Evolutionary conservation across 352 stramenopile genomes (phyloP).

Genomic region (Phytopythium oedochilum): DNA sequence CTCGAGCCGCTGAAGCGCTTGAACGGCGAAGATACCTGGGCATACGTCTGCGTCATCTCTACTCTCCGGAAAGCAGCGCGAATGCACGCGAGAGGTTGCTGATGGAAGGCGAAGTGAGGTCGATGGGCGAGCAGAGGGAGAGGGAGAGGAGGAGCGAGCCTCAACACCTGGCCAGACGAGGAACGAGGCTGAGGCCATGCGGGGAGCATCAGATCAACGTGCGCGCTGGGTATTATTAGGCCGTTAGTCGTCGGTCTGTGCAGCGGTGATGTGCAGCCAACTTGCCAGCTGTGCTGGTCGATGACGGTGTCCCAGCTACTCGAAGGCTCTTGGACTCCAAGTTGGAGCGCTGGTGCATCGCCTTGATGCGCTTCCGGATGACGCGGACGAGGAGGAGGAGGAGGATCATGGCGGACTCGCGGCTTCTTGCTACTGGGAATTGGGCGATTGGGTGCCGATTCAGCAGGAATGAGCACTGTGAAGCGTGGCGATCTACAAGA

Average conservation of each 20-base stretch:
- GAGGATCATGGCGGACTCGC: not conserved
- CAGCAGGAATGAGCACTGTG: not conserved
- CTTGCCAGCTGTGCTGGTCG: no score
- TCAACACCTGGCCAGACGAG: not conserved
- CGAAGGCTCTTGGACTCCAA: no score
- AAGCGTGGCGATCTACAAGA: not conserved
- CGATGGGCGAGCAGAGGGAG: not conserved
- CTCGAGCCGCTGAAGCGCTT: not conserved
- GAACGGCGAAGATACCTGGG: not conserved
- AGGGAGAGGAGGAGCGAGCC: not conserved
- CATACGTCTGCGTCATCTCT: no score
- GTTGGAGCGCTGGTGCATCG: not conserved
- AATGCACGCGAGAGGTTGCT: no score
- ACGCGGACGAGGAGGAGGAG: constrained; percentile 1
- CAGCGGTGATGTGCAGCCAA: no score
- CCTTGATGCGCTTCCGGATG: constrained; percentile 1
- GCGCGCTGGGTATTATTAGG: no score
- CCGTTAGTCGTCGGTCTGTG: no score
- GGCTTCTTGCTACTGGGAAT: not conserved
- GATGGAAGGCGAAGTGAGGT: not conserved
- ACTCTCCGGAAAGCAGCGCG: no score
- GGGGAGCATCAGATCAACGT: no score
- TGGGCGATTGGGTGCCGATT: not conserved
- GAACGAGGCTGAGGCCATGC: no score
- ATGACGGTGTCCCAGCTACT: no score